Evolutionary conservation across 306 rosid genomes (phyloP), one percentile per base, ranked within the genome.

Genomic region (Purshia tridentata): DNA sequence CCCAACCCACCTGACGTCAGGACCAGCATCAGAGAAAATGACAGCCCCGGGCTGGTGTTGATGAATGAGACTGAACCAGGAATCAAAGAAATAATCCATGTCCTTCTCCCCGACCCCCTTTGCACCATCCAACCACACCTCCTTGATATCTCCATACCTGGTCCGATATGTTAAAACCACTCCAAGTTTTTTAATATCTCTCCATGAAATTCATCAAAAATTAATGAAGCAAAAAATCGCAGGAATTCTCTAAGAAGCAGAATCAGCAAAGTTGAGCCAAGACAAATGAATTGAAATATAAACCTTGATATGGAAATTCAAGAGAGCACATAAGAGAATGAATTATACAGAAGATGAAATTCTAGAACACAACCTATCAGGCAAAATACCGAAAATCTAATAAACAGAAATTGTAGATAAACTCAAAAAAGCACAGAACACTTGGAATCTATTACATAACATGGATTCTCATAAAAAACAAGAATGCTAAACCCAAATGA

Each of bases 1-100:
- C 1, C 98, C 98, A 63, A 93, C 47, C 98, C 98, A 93, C 81
- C 98, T 86, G 35, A 69, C 75, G 65, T 85, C 98, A 15, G 98
- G 98, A 80, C 98, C 98, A 6, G 85, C 84, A 56, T 93, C 98
- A 42, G 94, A 76, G 72, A 85, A 91, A 75, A 91, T 93, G 47
- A 78, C 47, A 49, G 90, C 89, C 71, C 90, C 87, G 0, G 97
- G 96, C 80, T 91, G 98, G 76, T 81, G 94, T 88, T 93, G 96
- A 75, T 88, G 97, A 86, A 91, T 83, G 55, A 88, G 78, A 72
- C 88, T 78, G 81, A 88, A 84, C 98, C 98, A 93, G 40, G 81
- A 76, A 14, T 80, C 81, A 80, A 84, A 93, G 55, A 85, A 77
- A 82, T 93, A 93, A 15, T 88, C 63, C 92, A 91, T 88, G 77